Base-by-base conservation (phyloP, 2,329 filamentous ascomycete species). In the Fusarium pininemorale region DNA sequence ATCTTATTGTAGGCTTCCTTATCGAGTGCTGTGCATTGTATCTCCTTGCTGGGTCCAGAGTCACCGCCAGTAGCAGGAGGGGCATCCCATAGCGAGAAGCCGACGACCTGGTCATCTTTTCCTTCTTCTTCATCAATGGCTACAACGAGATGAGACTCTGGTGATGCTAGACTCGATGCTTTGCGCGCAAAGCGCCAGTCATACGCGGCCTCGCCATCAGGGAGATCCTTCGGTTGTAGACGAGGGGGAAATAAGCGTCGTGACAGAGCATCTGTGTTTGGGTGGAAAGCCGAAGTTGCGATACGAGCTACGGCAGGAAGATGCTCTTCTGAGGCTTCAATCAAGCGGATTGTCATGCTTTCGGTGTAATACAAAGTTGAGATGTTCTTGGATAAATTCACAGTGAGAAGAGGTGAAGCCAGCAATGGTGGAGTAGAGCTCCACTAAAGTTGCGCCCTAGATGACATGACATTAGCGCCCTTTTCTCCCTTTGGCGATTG, bases 171-270 rank as follows among this genome's bases (percentile, higher is more conserved):
- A 37, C 66, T 69, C 1, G 64, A 44, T 20, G 56, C 20, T 55
- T 69, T 69, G 9, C 66, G 66, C 7, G 66, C 66, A 24, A 58
- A 35, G 11, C 64, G 66, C 66, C 66, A 69, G 12, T 63, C 64
- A n/a, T 69, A 69, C 3, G 66, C 64, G 24, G 66, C 66, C 18
- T 69, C 64, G n/a, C 64, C 66, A 7, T 69, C 56, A 5, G 64
- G 56, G 15, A 55, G 26, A 6, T 55, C 32, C 10, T 20, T 69
- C 0, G 66, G 66, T 20, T 69, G 66, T 7, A 69, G 38, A 35
- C 55, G 55, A 37, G 42, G 37, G 50, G 66, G 66, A 7, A 69
- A 69, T 12, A 69, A 28, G n/a, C 64, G 64, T 13, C 64, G 64
- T 12, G 66, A 69, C 1, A 69, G 26, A 6, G 64, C 41, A 16